These are phyloP conservation scores for Rubia tinctorum DNA, from an alignment of 305 asterid species.

Conservation along the genomic window DNA sequence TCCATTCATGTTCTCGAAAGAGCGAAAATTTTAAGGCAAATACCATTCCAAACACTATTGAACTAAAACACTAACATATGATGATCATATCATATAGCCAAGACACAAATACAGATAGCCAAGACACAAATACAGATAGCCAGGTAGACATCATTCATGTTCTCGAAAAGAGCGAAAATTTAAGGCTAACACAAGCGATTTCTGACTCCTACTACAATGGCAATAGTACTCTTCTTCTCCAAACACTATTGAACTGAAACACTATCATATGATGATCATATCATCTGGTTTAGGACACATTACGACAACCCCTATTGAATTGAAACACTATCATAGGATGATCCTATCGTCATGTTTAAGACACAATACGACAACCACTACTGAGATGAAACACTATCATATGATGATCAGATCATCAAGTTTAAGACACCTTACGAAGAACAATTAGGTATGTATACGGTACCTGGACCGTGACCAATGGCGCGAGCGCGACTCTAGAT, in stretches of 20 bases:
- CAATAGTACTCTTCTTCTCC: neutral
- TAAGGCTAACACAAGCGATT: neutral
- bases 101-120: too few relatives aligned
- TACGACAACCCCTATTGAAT: neutral
- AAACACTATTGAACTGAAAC: neutral
- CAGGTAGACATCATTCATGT: neutral
- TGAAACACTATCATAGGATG: neutral
- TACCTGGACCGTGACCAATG: slow-evolving; percentile 1
- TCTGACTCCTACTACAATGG: neutral
- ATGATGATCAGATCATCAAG: neutral
- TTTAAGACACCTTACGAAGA: neutral
- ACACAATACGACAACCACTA: neutral
- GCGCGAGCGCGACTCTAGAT: neutral
- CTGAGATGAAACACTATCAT: neutral
- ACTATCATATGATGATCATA: too few relatives aligned
- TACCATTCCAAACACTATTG: neutral
- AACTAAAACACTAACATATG: too few relatives aligned
- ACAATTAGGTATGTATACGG: neutral
- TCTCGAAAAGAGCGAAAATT: neutral
- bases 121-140: too few relatives aligned
- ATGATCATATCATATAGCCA: too few relatives aligned
- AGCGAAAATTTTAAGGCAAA: neutral
- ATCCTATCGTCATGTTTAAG: neutral
- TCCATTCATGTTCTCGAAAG: neutral
- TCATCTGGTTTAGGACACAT: too few relatives aligned